Conservation (phyloP, 75 land plant species). For the Sequoiadendron giganteum region DNA sequence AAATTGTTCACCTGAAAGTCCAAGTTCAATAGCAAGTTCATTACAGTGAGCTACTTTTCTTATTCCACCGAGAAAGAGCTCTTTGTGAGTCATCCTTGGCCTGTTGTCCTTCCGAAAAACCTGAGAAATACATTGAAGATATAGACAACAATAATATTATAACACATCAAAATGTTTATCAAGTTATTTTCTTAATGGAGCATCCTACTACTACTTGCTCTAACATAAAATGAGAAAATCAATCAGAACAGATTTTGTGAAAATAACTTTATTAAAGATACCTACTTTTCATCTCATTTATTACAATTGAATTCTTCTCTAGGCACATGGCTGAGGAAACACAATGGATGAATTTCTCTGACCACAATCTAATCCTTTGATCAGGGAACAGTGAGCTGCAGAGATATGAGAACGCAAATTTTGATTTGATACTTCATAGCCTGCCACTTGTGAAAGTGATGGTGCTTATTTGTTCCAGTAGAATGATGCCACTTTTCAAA, state of each 20-base stretch:
- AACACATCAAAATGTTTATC: neutral
- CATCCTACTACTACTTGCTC: neutral
- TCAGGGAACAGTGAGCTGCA: neutral
- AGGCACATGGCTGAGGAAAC: neutral
- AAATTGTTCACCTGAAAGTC: conserved; percentile 1
- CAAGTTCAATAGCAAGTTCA: conserved; percentile 3
- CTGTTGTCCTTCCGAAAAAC: conserved; percentile 8
- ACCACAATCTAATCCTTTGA: neutral
- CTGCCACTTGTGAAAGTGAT: neutral
- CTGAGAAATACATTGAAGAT: neutral
- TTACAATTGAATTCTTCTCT: neutral
- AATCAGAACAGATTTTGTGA: neutral
- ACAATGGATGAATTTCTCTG: neutral
- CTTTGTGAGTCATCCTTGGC: conserved; percentile 11
- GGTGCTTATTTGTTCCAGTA: neutral
- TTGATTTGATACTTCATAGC: neutral
- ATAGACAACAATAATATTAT: neutral
- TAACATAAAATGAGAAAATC: neutral
- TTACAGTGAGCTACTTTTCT: conserved; percentile 10
- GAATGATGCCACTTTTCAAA: too few relatives aligned
- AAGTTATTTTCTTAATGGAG: neutral
- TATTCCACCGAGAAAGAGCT: conserved; percentile 6
- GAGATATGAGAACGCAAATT: neutral
- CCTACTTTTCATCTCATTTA: neutral
- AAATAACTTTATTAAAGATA: neutral